Conservation (phyloP, 176 grass and related monocot genomes). For the Cymbopogon citratus region DNA sequence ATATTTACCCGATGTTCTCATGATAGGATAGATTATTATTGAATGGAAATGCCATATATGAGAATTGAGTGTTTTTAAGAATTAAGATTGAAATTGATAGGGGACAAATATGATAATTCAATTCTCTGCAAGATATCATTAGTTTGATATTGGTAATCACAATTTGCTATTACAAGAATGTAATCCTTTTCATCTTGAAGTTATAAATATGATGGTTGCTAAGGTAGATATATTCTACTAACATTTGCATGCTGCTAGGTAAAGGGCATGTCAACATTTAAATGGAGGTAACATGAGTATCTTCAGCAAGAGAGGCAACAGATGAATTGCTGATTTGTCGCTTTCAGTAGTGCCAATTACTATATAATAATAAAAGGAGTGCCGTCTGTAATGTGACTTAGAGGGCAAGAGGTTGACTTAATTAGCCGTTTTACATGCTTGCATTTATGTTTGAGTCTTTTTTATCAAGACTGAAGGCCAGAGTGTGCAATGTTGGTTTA, state of each 20-base stretch:
- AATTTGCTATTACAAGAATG: background rate
- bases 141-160: background rate
- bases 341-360: background rate
- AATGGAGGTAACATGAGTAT: background rate
- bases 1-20: background rate
- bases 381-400: background rate
- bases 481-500: background rate
- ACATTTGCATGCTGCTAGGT: background rate
- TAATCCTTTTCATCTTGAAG: background rate
- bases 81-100: background rate
- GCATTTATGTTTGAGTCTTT: background rate
- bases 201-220: background rate
- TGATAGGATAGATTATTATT: background rate
- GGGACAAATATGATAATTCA: background rate
- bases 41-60: background rate
- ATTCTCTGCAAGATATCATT: background rate
- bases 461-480: background rate
- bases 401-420: background rate
- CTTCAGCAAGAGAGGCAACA: background rate
- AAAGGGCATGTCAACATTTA: background rate
- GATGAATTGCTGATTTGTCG: background rate
- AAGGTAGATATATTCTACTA: background rate
- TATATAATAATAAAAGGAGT: background rate
- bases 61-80: no score
- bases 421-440: background rate